phyloP scores from a whole-genome alignment of 164 flowering plant genomes.

The Malania oleifera region DNA sequence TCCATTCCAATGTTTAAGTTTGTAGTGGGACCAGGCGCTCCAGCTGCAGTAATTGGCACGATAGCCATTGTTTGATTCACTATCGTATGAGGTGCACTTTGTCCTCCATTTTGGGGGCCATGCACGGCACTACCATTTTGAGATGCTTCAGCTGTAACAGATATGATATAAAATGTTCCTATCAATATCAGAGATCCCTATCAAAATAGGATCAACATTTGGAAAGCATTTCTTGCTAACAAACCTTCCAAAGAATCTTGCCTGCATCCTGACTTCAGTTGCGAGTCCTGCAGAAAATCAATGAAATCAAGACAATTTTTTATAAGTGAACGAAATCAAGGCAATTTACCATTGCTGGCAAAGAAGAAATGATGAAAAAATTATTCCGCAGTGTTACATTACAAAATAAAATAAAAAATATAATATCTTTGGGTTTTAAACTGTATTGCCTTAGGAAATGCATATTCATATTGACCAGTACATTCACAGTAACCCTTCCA shows the following conservation, averaged over 20 bases:
- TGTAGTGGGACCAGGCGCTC: conserved; percentile 78
- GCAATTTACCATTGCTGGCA: not conserved
- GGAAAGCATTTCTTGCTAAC: not conserved
- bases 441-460: no score
- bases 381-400: no score
- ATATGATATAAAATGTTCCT: not conserved
- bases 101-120: conserved; percentile 48
- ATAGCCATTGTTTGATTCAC: conserved; percentile 47
- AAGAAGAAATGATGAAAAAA: not conserved
- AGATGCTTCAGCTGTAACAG: conserved; percentile 52
- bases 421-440: no score
- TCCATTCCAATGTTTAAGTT: conserved; percentile 97
- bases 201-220: not conserved
- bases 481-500: no score
- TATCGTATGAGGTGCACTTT: conserved; percentile 38
- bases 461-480: no score
- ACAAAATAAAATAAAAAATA: no score
- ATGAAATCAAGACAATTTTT: not conserved
- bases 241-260: conserved; percentile 70
- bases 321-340: conserved; percentile 5
- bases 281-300: conserved; percentile 60
- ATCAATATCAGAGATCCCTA: conserved; percentile 2
- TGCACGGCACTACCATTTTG: conserved; percentile 47
- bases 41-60: conserved; percentile 51
- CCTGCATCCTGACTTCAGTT: conserved; percentile 44